phyloP scores from a whole-genome alignment of 2,329 filamentous ascomycete genomes.

The Aspergillus candidus region DNA sequence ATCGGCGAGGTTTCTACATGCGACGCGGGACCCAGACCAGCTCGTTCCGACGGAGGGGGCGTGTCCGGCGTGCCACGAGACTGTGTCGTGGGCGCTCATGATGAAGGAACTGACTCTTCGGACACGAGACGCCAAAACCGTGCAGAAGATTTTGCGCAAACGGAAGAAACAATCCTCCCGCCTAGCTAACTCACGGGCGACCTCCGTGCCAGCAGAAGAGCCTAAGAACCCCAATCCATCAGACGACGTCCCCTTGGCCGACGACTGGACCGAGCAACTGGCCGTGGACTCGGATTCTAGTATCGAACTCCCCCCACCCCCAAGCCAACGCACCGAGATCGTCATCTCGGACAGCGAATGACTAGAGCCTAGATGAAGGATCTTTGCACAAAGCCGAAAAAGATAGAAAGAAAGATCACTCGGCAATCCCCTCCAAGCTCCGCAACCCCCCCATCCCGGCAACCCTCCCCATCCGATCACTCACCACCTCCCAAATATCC shows the following conservation, averaged over 20 bases:
- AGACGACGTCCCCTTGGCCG: constrained; percentile 24
- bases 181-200: not conserved
- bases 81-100: constrained; percentile 66
- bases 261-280: constrained; percentile 30
- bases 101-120: constrained; percentile 77
- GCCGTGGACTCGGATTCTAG: constrained; percentile 25
- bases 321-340: constrained; percentile 21
- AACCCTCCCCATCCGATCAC: constrained; percentile 27
- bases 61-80: constrained; percentile 64
- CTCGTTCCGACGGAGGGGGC: constrained; percentile 62
- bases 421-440: constrained; percentile 26
- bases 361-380: constrained; percentile 1
- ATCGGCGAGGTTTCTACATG: constrained; percentile 45
- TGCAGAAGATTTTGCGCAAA: constrained; percentile 60
- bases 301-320: constrained; percentile 4
- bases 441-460: constrained; percentile 30
- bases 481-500: constrained; percentile 29
- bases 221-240: constrained; percentile 5
- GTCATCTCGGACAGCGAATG: constrained; percentile 54
- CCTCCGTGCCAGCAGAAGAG: not conserved
- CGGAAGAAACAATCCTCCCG: constrained; percentile 27
- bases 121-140: constrained; percentile 61
- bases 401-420: not conserved
- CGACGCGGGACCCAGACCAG: constrained; percentile 29
- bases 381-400: too few species aligned